Percentiles rank a stretch among this genome's conserved stretches.
Conservation (phyloP, 2,329 filamentous ascomycete species). For the Sporothrix humicola region DNA sequence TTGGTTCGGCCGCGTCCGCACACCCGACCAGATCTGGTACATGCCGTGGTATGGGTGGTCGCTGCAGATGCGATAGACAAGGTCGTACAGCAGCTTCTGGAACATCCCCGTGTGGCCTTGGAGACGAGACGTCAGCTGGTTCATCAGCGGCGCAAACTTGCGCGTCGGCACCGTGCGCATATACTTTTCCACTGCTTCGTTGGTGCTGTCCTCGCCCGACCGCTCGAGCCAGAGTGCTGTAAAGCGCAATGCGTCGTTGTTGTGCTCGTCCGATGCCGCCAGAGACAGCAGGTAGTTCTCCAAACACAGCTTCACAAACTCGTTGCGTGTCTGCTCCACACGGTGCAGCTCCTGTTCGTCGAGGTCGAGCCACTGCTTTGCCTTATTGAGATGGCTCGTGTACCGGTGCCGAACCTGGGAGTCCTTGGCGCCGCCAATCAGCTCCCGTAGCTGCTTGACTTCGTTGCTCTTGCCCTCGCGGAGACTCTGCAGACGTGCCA, state of each 20-base stretch:
- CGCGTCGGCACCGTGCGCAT: conserved; percentile 79
- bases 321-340: conserved; percentile 74
- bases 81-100: conserved; percentile 72
- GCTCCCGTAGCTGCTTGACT: conserved; percentile 71
- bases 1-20: conserved; percentile 69
- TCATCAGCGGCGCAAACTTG: conserved; percentile 93
- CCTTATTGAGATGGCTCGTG: conserved; percentile 68
- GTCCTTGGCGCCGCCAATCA: conserved; percentile 58
- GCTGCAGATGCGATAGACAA: conserved; percentile 83
- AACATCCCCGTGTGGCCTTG: conserved; percentile 73
- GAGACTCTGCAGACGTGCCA: conserved; percentile 78
- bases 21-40: conserved; percentile 92
- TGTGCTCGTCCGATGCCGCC: conserved; percentile 82
- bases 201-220: conserved; percentile 75
- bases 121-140: conserved; percentile 92
- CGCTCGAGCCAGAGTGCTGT: conserved; percentile 93
- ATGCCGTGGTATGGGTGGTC: conserved; percentile 97
- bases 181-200: conserved; percentile 73
- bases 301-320: conserved; percentile 85
- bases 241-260: conserved; percentile 89
- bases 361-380: conserved; percentile 87
- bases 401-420: conserved; percentile 62
- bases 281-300: conserved; percentile 92
- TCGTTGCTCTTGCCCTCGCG: conserved; percentile 82
- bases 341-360: conserved; percentile 86